These are phyloP conservation scores for Chalciporus pseudorubinellus DNA, from an alignment of 768 basidiomycete species.

Conservation along the genomic window DNA sequence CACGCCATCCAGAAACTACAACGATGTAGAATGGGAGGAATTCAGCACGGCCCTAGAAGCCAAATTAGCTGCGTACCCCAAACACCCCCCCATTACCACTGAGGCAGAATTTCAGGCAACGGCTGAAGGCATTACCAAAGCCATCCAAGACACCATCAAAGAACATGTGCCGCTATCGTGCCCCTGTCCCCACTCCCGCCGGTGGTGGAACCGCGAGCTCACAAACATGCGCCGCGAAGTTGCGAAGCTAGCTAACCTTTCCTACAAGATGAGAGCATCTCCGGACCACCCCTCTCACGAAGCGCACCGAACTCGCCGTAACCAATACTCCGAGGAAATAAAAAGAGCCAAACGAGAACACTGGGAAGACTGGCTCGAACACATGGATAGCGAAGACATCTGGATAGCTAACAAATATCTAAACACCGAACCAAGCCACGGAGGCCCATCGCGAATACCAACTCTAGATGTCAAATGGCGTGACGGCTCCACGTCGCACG, in stretches of 20 bases:
- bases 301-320: conserved; percentile 12
- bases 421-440: neutral
- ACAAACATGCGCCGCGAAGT: conserved; percentile 10
- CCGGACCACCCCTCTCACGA: conserved; percentile 27
- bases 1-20: conserved; percentile 1
- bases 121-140: conserved; percentile 3
- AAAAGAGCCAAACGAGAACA: neutral
- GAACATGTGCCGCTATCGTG: conserved; percentile 15
- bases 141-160: conserved; percentile 17
- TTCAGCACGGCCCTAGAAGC: neutral
- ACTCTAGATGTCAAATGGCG: too few species aligned
- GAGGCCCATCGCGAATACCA: too few species aligned
- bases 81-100: neutral
- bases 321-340: conserved; percentile 10
- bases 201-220: conserved; percentile 37
- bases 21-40: conserved; percentile 4
- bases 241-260: conserved; percentile 4
- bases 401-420: neutral
- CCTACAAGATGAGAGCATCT: neutral
- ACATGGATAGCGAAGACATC: too few species aligned
- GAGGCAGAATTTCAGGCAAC: conserved; percentile 8
- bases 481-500: too few species aligned
- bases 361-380: neutral
- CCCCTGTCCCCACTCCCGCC: conserved; percentile 23
- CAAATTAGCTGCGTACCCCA: neutral